phyloP scores from a whole-genome alignment of 1,284 basidiomycete species.

The Naganishia liquefaciens region DNA sequence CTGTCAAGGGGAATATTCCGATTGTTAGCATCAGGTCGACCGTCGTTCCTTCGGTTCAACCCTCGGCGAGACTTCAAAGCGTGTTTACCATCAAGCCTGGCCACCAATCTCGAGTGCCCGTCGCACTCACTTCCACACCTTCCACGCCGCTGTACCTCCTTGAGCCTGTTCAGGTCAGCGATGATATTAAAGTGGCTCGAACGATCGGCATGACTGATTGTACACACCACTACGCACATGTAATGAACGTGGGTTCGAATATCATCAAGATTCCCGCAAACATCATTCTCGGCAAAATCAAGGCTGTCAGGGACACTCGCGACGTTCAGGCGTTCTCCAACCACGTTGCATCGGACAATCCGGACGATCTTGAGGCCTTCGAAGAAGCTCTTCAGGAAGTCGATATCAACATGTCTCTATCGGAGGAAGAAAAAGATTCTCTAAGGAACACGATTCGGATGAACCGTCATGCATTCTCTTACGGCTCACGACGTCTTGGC shows the following conservation, averaged over 20 bases:
- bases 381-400: slow-evolving; percentile 5
- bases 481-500: slow-evolving; percentile 1
- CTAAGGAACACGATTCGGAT: background rate
- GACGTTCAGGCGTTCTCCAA: background rate
- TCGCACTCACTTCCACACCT: background rate
- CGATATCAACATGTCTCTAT: slow-evolving; percentile 18
- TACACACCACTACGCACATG: background rate
- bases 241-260: slow-evolving; percentile 5
- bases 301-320: background rate
- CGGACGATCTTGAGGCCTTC: slow-evolving; percentile 7
- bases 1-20: background rate
- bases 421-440: background rate
- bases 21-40: background rate
- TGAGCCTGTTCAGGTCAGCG: background rate
- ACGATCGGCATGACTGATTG: background rate
- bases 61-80: background rate
- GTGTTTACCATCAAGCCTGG: background rate
- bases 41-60: background rate
- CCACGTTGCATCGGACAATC: background rate
- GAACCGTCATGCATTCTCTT: slow-evolving; percentile 17
- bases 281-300: background rate
- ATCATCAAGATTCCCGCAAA: slow-evolving; percentile 1
- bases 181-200: slow-evolving; percentile 1
- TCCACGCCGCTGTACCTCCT: background rate
- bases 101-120: background rate